Base-by-base conservation (phyloP, 2,329 filamentous ascomycete genomes). In the Pestalotiopsis sp. region DNA sequence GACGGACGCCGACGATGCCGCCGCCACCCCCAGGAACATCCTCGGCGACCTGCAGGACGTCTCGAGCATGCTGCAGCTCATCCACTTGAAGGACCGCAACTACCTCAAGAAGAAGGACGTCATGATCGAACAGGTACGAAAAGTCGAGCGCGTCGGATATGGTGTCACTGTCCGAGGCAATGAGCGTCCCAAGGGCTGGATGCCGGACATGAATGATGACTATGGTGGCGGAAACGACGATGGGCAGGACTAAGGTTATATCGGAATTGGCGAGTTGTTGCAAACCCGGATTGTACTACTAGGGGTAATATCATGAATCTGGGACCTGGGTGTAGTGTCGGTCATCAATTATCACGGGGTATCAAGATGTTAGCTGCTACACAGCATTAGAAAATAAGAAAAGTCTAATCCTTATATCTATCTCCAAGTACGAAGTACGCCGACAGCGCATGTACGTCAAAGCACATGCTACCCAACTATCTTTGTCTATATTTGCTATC, bases 111-210 rank as follows among this genome's bases (percentile, higher is more conserved):
- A 99, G 86, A 88, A 94, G 82, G 89, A 91, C 56, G 92, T 95
- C 1, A 97, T 98, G 92, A 88, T 91, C 75, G 88, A 89, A 77
- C 97, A 94, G 79, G 94, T 99, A 31, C 91, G 92, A 77, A 99
- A 99, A 85, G 96, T 99, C 12, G 96, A 99, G 86, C 91, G 89
- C 73, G 88, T 95, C 27, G 90, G 94, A 38, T 99, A 98, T 80
- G 94, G 94, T 3, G 88, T 98, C 73, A 90, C 92, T 38, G 93
- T 99, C 25, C 86, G 96, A 66, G 75, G 86, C 7, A 87, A 87
- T 73, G 73, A 71, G 7, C 74, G 78, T 1, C 75, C 88, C 23
- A 76, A 76, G 58, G 73, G 75, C 59, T 67, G 66, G 66, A 67
- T 67, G 66, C 66, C 66, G 12, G 66, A 67, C 25, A 67, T 67